Base-by-base conservation (phyloP, 2,329 filamentous ascomycete species). In the Xylaria sp. region DNA sequence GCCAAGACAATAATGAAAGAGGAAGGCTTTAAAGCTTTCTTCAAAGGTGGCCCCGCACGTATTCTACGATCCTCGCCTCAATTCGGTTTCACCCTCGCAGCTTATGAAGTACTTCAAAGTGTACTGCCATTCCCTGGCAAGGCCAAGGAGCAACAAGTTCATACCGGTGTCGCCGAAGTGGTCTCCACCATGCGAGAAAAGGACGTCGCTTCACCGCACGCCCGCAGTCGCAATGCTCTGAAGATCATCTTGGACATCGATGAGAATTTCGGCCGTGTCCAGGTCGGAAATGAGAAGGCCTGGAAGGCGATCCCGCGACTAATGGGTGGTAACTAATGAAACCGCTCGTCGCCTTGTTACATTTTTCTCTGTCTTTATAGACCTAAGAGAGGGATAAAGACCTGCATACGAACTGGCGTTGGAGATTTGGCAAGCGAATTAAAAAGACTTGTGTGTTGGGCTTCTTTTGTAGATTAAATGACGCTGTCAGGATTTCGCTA, bases 171-270 rank as follows among this genome's bases (percentile, higher is more conserved):
- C 37, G 77, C 85, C 17, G 88, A 90, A 68, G 88, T 87, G 2
- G 74, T 86, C 35, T 81, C 88, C 5, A 85, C 86, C 10, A 78
- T 91, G 58, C 82, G 83, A 67, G 86, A 88, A 68, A 88, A 87
- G 63, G 87, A 76, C 53, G 76, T 80, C 64, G 77, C 80, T 23
- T 84, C 78, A 64, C 84, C 85, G 15, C 82, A 84, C 66, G 78
- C 78, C 47, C 80, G 84, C 70, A 96, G 91, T 78, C 85, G 93
- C 63, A 98, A 97, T 75, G 94, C 94, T 10, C 83, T 98, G 70
- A 97, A 97, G 85, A 91, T 97, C 71, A 94, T 98, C 70, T 86
- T 97, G 49, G 94, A 98, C 76, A 81, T 98, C 63, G 94, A 98
- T 74, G 89, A 95, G 79, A 91, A 96, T 75, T 97, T 98, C 81